Evolutionary conservation across 2,329 filamentous ascomycete genomes (phyloP).

Genomic region (Fonsecaea monophora): DNA sequence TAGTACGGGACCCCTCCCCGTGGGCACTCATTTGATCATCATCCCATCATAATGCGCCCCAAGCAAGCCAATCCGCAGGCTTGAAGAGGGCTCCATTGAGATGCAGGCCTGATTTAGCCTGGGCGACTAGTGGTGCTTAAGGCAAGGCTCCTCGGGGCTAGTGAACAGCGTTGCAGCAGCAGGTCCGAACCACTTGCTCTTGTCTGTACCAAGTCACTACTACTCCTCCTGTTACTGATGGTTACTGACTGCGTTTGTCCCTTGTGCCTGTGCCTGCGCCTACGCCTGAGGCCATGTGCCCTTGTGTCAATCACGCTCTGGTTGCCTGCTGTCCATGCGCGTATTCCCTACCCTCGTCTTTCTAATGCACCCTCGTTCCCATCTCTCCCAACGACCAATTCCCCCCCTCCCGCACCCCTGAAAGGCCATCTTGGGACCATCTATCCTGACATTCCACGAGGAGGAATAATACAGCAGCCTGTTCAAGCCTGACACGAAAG

Average conservation of each 20-base stretch:
- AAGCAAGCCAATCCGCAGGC: constrained; percentile 20
- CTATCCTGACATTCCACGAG: constrained; percentile 6
- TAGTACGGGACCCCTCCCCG: constrained; percentile 22
- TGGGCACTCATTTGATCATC: constrained; percentile 31
- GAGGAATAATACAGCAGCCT: constrained; percentile 13
- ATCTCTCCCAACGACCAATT: background rate
- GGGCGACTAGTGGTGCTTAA: constrained; percentile 20
- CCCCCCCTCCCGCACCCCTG: background rate
- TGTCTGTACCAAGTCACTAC: constrained; percentile 6
- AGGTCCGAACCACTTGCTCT: background rate
- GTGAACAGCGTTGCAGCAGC: constrained; percentile 23
- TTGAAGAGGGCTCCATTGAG: background rate
- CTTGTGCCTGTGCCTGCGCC: constrained; percentile 20
- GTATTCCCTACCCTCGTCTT: constrained; percentile 14
- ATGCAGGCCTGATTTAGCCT: constrained; percentile 19
- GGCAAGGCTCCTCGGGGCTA: constrained; percentile 23
- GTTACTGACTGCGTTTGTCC: constrained; percentile 15
- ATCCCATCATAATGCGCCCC: constrained; percentile 19
- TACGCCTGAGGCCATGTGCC: constrained; percentile 20
- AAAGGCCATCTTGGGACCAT: constrained; percentile 4
- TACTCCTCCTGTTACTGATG: constrained; percentile 5
- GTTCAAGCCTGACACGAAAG: constrained; percentile 19
- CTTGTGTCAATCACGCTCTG: constrained; percentile 1
- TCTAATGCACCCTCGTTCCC: constrained; percentile 7
- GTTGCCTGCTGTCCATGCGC: constrained; percentile 7